Evolutionary conservation across 2,329 filamentous ascomycete species (phyloP).

Genomic region (Geoglossum cookeanum): DNA sequence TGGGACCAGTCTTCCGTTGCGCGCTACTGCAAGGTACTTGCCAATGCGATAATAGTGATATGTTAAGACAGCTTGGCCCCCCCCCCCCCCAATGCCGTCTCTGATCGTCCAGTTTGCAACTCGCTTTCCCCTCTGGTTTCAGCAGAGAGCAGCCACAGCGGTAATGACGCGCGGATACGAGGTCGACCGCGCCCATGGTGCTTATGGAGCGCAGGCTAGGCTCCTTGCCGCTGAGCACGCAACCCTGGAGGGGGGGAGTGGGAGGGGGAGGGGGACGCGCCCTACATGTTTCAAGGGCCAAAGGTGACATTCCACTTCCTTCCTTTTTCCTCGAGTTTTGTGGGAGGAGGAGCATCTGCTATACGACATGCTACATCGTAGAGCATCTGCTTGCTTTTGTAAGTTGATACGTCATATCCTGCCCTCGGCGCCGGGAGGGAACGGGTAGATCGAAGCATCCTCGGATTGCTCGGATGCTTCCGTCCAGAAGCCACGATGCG

Average conservation of each 20-base stretch:
- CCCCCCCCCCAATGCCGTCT: too few species aligned
- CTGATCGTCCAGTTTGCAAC: neutral
- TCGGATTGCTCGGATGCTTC: neutral
- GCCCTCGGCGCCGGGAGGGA: neutral
- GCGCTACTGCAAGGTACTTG: neutral
- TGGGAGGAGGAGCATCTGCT: neutral
- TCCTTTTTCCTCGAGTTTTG: neutral
- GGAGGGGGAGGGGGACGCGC: neutral
- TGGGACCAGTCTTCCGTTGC: neutral
- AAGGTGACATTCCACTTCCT: neutral
- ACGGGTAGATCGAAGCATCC: neutral
- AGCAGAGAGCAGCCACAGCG: neutral
- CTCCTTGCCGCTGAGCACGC: neutral
- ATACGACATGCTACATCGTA: too few species aligned
- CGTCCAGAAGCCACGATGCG: neutral
- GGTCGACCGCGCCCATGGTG: too few species aligned
- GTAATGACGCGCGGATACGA: neutral
- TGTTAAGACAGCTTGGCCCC: neutral
- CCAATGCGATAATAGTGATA: neutral
- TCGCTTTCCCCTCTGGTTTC: neutral
- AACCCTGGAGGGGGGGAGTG: neutral
- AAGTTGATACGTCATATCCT: neutral
- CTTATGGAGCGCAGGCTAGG: neutral
- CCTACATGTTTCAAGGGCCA: neutral
- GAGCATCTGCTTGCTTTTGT: neutral